These are phyloP conservation scores for Amaranthus palmeri DNA, from an alignment of 148 eudicot species.

Conservation along the genomic window DNA sequence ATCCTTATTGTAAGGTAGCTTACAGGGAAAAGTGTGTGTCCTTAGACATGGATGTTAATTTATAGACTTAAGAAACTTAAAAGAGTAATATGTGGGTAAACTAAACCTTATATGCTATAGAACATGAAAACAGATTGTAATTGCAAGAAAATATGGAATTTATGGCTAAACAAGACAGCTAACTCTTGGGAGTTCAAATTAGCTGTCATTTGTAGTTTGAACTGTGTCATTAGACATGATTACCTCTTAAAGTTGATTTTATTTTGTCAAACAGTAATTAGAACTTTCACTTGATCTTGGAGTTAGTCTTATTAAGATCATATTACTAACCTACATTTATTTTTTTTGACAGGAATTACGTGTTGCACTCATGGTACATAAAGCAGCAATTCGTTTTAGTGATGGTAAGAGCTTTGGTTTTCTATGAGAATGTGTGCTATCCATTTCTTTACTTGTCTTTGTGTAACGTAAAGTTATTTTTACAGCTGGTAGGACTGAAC, in stretches of 20 bases:
- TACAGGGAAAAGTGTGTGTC: background rate
- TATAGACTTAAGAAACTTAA: background rate
- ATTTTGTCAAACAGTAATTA: background rate
- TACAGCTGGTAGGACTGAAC: constrained; percentile 46
- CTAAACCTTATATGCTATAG: background rate
- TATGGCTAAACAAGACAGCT: background rate
- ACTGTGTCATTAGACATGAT: background rate
- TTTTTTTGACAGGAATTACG: constrained; percentile 77
- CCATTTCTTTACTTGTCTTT: background rate
- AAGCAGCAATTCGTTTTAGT: constrained; percentile 23
- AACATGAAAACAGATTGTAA: background rate
- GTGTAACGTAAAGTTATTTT: constrained; percentile 11
- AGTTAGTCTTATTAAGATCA: background rate
- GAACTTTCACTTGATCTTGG: background rate
- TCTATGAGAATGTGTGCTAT: background rate
- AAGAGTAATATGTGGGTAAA: background rate
- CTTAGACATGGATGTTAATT: background rate
- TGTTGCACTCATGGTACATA: constrained; percentile 8
- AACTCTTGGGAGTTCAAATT: background rate
- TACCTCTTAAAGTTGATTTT: background rate
- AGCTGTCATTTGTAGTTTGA: background rate
- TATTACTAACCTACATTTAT: too few relatives aligned
- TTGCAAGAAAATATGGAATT: background rate
- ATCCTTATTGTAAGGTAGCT: background rate
- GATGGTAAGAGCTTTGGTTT: constrained; percentile 44